A percentile compares a stretch with the other conserved stretches of the same genome.
phyloP scores from a whole-genome alignment of 371 early-diverging fungal species.

The Mortierella sp. region DNA sequence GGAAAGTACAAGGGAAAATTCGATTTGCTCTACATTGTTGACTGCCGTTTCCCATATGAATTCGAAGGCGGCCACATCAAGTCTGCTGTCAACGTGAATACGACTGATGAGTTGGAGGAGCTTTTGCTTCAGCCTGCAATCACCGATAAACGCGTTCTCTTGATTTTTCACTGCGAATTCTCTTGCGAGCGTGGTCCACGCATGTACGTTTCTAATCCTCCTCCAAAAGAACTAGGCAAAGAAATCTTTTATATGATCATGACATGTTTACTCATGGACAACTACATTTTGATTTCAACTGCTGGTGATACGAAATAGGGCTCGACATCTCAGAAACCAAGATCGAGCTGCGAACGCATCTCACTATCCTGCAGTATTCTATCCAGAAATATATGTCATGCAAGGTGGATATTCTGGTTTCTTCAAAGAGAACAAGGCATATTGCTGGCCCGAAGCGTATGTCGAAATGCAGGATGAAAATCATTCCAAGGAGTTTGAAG shows the following conservation, averaged over 20 bases:
- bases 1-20: constrained; percentile 60
- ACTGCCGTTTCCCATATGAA: constrained; percentile 93
- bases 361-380: constrained; percentile 83
- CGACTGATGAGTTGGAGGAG: constrained; percentile 62
- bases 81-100: constrained; percentile 77
- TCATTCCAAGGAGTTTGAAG: constrained; percentile 55
- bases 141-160: constrained; percentile 58
- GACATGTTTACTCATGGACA: background rate
- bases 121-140: constrained; percentile 55
- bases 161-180: constrained; percentile 96
- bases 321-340: constrained; percentile 76
- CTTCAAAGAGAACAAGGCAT: constrained; percentile 61
- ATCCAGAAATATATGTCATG: constrained; percentile 93
- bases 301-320: constrained; percentile 59
- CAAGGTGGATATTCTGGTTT: constrained; percentile 91
- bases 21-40: constrained; percentile 76
- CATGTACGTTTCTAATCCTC: constrained; percentile 61
- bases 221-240: background rate
- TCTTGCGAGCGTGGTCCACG: constrained; percentile 87
- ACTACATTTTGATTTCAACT: background rate
- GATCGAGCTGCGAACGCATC: constrained; percentile 80
- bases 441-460: constrained; percentile 77
- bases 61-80: constrained; percentile 90
- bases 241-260: background rate
- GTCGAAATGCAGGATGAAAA: constrained; percentile 74